These are phyloP conservation scores for Cetraspora pellucida DNA, from an alignment of 192 early-diverging fungal species.

Conservation along the genomic window DNA sequence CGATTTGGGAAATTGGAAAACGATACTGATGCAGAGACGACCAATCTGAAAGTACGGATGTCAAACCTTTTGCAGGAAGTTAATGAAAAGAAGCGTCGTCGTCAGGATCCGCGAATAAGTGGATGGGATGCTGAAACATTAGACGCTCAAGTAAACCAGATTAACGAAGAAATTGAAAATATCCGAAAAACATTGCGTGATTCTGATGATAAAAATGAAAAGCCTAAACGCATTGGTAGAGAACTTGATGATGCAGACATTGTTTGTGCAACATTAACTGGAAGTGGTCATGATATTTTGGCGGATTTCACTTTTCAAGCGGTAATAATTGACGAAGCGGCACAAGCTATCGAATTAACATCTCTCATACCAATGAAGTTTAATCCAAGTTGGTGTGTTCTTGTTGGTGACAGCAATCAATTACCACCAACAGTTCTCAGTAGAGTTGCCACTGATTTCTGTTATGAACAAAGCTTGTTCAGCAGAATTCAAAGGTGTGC, in stretches of 20 bases:
- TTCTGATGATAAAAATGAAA: slow-evolving; percentile 34
- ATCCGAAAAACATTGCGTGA: slow-evolving; percentile 38
- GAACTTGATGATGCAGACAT: slow-evolving; percentile 81
- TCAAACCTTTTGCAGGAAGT: slow-evolving; percentile 1
- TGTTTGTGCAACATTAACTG: slow-evolving; percentile 80
- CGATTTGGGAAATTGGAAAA: slow-evolving; percentile 74
- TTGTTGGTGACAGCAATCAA: slow-evolving; percentile 95
- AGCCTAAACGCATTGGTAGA: background rate
- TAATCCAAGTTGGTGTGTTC: slow-evolving; percentile 75
- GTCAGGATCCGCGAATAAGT: slow-evolving; percentile 42
- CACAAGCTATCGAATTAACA: slow-evolving; percentile 87
- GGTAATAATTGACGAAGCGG: slow-evolving; percentile 96
- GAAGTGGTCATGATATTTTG: slow-evolving; percentile 85
- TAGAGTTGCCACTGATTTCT: slow-evolving; percentile 60
- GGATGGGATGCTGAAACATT: slow-evolving; percentile 41
- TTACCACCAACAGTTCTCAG: slow-evolving; percentile 91
- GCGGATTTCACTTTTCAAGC: slow-evolving; percentile 61
- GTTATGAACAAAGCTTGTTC: slow-evolving; percentile 90
- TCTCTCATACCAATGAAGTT: slow-evolving; percentile 88
- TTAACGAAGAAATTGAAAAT: slow-evolving; percentile 42
- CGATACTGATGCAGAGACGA: slow-evolving; percentile 63
- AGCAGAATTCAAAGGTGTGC: slow-evolving; percentile 74
- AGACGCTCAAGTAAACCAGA: slow-evolving; percentile 45
- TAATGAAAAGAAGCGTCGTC: slow-evolving; percentile 42
- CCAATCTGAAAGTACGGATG: slow-evolving; percentile 43